A percentile compares a stretch with the other conserved stretches of the same genome.
Evolutionary conservation across 2,329 filamentous ascomycete genomes (phyloP).

Genomic region (Cladophialophora immunda): DNA sequence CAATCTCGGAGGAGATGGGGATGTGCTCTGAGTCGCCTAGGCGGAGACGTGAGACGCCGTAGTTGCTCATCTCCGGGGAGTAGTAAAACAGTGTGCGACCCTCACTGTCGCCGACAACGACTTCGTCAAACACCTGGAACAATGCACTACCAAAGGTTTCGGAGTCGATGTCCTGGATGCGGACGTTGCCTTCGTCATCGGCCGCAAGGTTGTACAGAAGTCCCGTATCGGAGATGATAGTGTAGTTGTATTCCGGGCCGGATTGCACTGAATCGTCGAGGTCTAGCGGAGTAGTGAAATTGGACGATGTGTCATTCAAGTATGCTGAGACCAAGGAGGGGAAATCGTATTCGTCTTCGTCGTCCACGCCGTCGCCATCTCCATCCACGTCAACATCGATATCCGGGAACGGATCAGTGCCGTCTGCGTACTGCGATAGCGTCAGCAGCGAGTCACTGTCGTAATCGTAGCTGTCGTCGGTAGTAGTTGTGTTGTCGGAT

Average conservation of each 20-base stretch:
- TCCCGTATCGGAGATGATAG: background rate
- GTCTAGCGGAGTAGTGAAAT: background rate
- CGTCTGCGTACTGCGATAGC: background rate
- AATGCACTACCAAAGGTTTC: background rate
- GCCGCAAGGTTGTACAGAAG: background rate
- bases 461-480: background rate
- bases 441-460: conserved; percentile 1
- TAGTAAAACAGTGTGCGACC: background rate
- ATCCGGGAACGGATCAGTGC: background rate
- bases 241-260: background rate
- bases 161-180: background rate
- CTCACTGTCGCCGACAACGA: background rate
- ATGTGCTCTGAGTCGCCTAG: background rate
- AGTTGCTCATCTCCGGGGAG: background rate
- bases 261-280: background rate
- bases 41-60: background rate
- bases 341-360: background rate
- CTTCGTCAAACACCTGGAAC: background rate
- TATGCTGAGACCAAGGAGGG: background rate
- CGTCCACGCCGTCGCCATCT: background rate
- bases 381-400: background rate
- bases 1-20: background rate
- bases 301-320: background rate
- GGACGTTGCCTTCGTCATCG: background rate
- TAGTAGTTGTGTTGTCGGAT: conserved; percentile 1